Percentiles rank a stretch among this genome's conserved stretches.
These are phyloP conservation scores for Fistulinella cinereoalba DNA, from an alignment of 1,284 basidiomycete genomes.

Conservation along the genomic window DNA sequence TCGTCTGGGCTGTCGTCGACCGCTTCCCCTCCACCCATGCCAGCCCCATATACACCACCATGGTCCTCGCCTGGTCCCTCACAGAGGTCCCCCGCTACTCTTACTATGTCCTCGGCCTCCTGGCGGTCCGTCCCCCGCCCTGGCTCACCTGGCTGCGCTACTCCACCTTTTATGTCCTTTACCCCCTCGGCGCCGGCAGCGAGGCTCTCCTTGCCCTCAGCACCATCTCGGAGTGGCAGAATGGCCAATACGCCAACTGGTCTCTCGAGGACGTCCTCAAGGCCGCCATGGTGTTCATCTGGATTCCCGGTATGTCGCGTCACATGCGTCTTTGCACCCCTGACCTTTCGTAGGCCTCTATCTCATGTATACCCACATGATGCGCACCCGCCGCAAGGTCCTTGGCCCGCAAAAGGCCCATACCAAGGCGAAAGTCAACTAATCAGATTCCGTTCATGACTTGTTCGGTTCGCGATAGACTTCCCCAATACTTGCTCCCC, in stretches of 20 bases:
- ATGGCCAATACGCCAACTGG: conserved; percentile 39
- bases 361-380: conserved; percentile 89
- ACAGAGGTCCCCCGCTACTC: conserved; percentile 93
- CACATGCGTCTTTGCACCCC: background rate
- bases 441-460: background rate
- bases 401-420: conserved; percentile 44
- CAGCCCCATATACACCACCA: conserved; percentile 83
- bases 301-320: conserved; percentile 79
- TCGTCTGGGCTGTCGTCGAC: conserved; percentile 78
- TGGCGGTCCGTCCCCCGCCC: conserved; percentile 37
- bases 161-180: conserved; percentile 90
- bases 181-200: conserved; percentile 87
- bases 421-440: conserved; percentile 25
- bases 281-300: conserved; percentile 69
- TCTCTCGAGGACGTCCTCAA: conserved; percentile 55
- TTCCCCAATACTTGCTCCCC: background rate
- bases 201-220: conserved; percentile 86
- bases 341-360: conserved; percentile 49
- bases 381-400: conserved; percentile 77
- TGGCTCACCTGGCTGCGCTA: conserved; percentile 73
- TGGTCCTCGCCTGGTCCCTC: conserved; percentile 92
- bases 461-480: background rate
- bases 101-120: conserved; percentile 79
- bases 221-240: conserved; percentile 60
- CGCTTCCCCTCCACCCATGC: conserved; percentile 54